A percentile compares a stretch with the other conserved stretches of the same genome.
Conservation (phyloP, 2,329 filamentous ascomycete genomes). For the Alternaria dauci region DNA sequence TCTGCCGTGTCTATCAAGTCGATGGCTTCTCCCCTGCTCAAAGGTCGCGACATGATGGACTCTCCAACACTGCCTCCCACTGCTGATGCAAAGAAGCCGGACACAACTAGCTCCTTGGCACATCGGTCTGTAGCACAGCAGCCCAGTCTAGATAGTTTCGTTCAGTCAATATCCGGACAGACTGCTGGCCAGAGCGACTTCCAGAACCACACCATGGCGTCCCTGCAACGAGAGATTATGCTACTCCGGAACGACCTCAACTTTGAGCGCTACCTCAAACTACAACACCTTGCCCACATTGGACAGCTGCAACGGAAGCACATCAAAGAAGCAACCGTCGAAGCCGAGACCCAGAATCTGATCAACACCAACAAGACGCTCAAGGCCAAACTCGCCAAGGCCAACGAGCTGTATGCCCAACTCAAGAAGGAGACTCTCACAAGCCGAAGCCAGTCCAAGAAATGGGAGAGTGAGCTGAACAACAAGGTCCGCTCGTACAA, state of each 20-base stretch:
- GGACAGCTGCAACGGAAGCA: slow-evolving; percentile 78
- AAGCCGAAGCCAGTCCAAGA: slow-evolving; percentile 76
- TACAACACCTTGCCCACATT: slow-evolving; percentile 83
- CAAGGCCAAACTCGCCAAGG: slow-evolving; percentile 75
- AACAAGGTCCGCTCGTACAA: slow-evolving; percentile 71
- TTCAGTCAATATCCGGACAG: slow-evolving; percentile 34
- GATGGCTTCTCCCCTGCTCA: slow-evolving; percentile 55
- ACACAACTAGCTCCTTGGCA: slow-evolving; percentile 27
- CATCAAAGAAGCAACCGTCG: slow-evolving; percentile 77
- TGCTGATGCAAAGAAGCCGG: slow-evolving; percentile 37
- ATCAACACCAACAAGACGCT: slow-evolving; percentile 78
- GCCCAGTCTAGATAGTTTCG: slow-evolving; percentile 47
- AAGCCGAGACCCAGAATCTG: slow-evolving; percentile 83
- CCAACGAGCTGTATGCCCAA: slow-evolving; percentile 73
- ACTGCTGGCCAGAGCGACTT: slow-evolving; percentile 40
- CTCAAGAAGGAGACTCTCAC: slow-evolving; percentile 76
- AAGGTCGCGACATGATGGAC: slow-evolving; percentile 58
- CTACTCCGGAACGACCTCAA: slow-evolving; percentile 81
- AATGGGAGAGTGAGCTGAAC: slow-evolving; percentile 77
- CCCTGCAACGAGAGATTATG: slow-evolving; percentile 76
- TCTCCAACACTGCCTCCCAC: slow-evolving; percentile 70
- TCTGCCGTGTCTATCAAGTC: slow-evolving; percentile 55
- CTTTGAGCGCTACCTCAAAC: slow-evolving; percentile 84
- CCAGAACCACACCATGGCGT: slow-evolving; percentile 49
- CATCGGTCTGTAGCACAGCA: slow-evolving; percentile 35